A percentile compares a stretch with the other conserved stretches of the same genome.
phyloP scores from a whole-genome alignment of 306 rosid genomes.

The Cicer bijugum region DNA sequence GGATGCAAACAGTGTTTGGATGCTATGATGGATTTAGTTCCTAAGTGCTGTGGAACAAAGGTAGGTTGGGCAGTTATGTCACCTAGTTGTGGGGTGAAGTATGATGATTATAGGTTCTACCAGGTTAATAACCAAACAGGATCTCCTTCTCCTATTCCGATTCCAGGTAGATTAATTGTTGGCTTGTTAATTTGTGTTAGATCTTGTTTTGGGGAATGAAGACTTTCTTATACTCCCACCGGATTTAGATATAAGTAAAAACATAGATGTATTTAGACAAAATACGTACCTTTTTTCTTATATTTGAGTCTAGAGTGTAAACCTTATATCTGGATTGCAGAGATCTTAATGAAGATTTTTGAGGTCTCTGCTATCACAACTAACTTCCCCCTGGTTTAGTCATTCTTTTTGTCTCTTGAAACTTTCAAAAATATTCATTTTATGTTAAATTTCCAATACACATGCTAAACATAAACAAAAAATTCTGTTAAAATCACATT shows the following conservation, averaged over 20 bases:
- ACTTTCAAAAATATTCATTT: no score
- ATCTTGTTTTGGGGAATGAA: no score
- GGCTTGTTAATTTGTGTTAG: background rate
- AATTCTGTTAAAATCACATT: no score
- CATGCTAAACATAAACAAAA: no score
- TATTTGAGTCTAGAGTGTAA: no score
- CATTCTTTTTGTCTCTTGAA: no score
- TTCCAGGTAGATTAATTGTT: slow-evolving; percentile 1
- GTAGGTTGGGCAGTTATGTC: background rate
- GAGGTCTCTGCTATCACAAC: background rate
- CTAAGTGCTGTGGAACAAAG: slow-evolving; percentile 1
- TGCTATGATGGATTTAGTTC: background rate
- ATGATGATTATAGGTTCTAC: slow-evolving; percentile 30
- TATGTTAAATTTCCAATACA: no score
- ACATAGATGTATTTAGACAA: no score
- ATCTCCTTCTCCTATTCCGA: slow-evolving; percentile 12
- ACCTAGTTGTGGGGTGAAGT: slow-evolving; percentile 36
- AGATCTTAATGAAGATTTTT: background rate
- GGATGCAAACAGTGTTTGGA: slow-evolving; percentile 20
- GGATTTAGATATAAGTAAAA: no score
- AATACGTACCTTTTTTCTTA: no score
- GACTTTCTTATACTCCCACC: no score
- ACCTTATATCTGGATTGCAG: background rate
- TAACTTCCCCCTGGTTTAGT: background rate
- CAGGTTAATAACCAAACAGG: background rate